Base-by-base conservation (phyloP, 78 protist species). In the Pigoraptor vietnamica region DNA sequence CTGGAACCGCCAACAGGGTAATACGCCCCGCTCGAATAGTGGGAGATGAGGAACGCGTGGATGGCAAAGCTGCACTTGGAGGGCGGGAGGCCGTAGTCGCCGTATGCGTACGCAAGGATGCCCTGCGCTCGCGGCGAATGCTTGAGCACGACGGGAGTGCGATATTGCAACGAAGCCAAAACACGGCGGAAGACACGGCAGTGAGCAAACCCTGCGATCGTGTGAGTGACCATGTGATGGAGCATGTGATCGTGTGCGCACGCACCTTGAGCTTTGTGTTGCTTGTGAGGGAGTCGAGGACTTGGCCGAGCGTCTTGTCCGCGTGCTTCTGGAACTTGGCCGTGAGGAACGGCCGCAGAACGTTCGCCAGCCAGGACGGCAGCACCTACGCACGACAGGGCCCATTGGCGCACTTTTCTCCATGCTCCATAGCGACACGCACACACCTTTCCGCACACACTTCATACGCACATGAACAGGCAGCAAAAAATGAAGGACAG, bases 1-100 rank as follows among this genome's bases (percentile, higher is more conserved):
- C 25, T 14, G 55, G 92, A 24, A n/a, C 92, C 91, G 1, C 94
- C 94, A 24, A 0, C n/a, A 1, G 94, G 94, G 81, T 93, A 93
- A 91, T 14, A 89, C 9, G 89, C 94, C 1, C 94, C 94, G 36
- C 86, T 0, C 25, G 24, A 0, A 48, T 33, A 88, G 40, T 88
- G 90, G 83, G n/a, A 21, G n/a, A 38, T 37, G 0, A 92, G 37
- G 40, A n/a, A 0, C n/a, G 88, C 93, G 35, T 84, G 86, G 81
- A 92, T 87, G 37, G 35, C 6, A 88, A 92, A 92, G 35, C 90
- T 1, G 37, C 48, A 0, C 34, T 24, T 35, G 89, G 25, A 10
- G 25, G 93, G 93, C 25, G 55, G 55, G 36, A 14, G 2, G 87
- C 91, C 90, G 89, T 67, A 35, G 93, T 92, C 93, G 33, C 89